phyloP scores from a whole-genome alignment of 495 filamentous ascomycete species.

The Chaetomium tenue region DNA sequence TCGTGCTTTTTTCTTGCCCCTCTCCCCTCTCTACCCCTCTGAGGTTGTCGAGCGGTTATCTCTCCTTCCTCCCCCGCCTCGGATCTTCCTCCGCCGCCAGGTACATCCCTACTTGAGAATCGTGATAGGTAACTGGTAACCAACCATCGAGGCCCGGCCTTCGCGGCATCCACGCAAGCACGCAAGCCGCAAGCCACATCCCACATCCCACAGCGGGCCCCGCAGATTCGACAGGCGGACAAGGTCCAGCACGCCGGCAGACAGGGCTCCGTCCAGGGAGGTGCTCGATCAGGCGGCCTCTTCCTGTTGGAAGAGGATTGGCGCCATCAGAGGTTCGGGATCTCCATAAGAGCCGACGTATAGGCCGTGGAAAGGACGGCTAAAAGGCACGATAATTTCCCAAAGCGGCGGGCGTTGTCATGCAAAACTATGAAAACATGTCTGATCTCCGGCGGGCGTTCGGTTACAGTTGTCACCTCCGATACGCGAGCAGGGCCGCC shows the following conservation, averaged over 20 bases:
- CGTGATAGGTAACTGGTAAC: neutral
- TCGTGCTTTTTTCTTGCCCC: neutral
- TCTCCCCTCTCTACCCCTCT: neutral
- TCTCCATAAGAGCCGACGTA: conserved; percentile 46
- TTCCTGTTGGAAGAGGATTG: conserved; percentile 29
- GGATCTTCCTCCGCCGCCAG: conserved; percentile 1
- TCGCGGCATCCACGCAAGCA: neutral
- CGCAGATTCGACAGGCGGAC: neutral
- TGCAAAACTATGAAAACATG: conserved; percentile 29
- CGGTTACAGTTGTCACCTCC: neutral
- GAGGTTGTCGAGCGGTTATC: neutral
- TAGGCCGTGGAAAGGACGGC: conserved; percentile 38
- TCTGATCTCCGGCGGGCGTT: conserved; percentile 7
- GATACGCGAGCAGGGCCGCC: neutral
- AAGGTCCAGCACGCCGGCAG: conserved; percentile 1
- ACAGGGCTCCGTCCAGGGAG: neutral
- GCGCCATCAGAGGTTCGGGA: conserved; percentile 44
- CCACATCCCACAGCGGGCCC: neutral
- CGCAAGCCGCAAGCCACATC: neutral
- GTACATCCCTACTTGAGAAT: neutral
- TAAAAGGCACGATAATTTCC: conserved; percentile 48
- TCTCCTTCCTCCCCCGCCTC: neutral
- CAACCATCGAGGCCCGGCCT: neutral
- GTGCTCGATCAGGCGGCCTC: conserved; percentile 15
- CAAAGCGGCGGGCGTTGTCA: conserved; percentile 43